Evolutionary conservation across 371 early-diverging fungal species (phyloP), one percentile per base, ranked within the genome.

Genomic region (Spiromyces aspiralis): DNA sequence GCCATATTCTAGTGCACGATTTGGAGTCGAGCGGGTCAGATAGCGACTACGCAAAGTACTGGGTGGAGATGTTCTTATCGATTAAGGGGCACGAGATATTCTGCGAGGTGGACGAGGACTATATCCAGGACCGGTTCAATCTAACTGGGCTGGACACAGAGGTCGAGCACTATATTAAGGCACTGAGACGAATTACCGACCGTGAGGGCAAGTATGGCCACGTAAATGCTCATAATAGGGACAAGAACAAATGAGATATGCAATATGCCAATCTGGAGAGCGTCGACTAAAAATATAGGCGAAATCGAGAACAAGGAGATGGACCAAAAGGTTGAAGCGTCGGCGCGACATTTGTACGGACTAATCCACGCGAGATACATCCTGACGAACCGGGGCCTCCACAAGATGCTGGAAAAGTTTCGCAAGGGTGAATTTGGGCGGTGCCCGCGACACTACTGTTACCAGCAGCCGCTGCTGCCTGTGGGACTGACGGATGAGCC

Each of bases 81-180:
- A 72, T 71, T 20, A 81, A 81, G 55, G 95, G 92, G 56, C 90
- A 94, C 60, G 93, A 93, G 61, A 90, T 84, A 58, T 93, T 89
- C 66, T 81, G 90, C 65, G 90, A 92, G 53, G 86, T 96, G 13
- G 93, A 95, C 49, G 91, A 91, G 50, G 95, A 93, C 13, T 96
- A 86, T 60, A 86, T 95, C 48, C 69, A 87, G 58, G 97, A 96
- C 71, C 76, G 92, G 44, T 96, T 96, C 76, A 96, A 96, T 60
- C 73, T 96, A 61, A 90, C 92, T 16, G 93, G 93, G n/a, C 74
- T 96, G 27, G 77, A 73, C 56, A 61, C 73, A 13, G 79, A 84
- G 53, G 88, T 96, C 10, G 68, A 71, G 12, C 77, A 84, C 55
- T 87, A 83, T 64, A 79, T 79, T 68, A 76, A 87, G 62, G 93